Evolutionary conservation across 495 filamentous ascomycete genomes (phyloP), one percentile per base, ranked within the genome.

Genomic region (Podospora fimiseda): DNA sequence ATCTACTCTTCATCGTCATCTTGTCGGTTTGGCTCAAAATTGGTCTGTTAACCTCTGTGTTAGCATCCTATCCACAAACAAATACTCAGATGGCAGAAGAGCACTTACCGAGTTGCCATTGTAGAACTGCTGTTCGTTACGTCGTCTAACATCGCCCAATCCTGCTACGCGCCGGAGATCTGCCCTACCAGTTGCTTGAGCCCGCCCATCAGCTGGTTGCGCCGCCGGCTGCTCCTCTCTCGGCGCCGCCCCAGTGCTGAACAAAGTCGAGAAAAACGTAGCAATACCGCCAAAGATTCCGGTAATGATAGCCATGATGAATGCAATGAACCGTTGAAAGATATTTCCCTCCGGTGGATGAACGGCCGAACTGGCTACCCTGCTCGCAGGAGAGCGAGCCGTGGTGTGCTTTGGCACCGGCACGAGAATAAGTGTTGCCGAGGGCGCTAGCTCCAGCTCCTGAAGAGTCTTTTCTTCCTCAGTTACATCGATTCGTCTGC

Each of bases 31-130:
- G 87, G 85, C 61, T 91, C 78, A 53, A 91, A 91, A 59, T 88
- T 90, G 42, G 87, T 72, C 85, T 89, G 50, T 30, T n/a, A 20
- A 4, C 30, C 22, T 0, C 20, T 68, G 45, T 64, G 61, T 41
- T 13, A 13, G 27, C 41, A 16, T 48, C 3, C 27, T 21, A 14
- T 15, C 0, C 2, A 51, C 9, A n/a, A n/a, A n/a, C n/a, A n/a
- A 8, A 15, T 2, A 40, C 4, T 18, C 3, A 1, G 9, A 1
- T 9, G 11, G 13, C n/a, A 0, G 1, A n/a, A 42, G 24, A 11
- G 3, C n/a, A 66, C 84, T 53, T 74, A 91, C 87, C 65, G 88
- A 86, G 61, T 95, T 95, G 3, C 90, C 90, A 67, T 95, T 95
- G 63, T 95, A 95, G 36, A 90, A 80, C 59, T 91, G 81, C 19